Conservation (phyloP, 2,329 filamentous ascomycete species). For the Pseudocercospora vitis region DNA sequence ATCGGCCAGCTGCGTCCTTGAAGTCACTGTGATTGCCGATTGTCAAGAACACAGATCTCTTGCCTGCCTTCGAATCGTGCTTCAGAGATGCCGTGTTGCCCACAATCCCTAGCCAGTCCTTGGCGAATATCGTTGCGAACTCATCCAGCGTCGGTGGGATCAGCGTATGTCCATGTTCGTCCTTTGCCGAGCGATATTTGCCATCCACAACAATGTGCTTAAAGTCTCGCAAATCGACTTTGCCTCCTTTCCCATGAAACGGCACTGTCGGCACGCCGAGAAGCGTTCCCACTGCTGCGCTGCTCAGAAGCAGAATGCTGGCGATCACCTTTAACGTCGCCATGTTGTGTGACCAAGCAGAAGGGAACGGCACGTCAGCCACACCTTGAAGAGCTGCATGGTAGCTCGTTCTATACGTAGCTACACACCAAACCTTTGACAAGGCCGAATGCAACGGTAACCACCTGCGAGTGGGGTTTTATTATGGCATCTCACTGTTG, state of each 20-base stretch:
- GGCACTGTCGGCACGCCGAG: conserved; percentile 23
- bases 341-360: background rate
- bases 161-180: conserved; percentile 51
- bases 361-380: background rate
- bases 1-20: conserved; percentile 48
- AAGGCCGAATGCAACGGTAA: conserved; percentile 3
- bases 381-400: background rate
- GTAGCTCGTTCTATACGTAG: background rate
- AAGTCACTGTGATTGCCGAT: conserved; percentile 45
- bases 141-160: conserved; percentile 53
- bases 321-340: background rate
- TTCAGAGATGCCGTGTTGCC: conserved; percentile 1
- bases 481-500: background rate
- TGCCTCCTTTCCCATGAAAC: conserved; percentile 7
- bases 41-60: conserved; percentile 48
- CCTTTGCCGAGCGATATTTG: conserved; percentile 43
- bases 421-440: background rate
- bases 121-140: conserved; percentile 51
- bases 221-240: conserved; percentile 7
- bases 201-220: conserved; percentile 48
- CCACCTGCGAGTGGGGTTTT: conserved; percentile 4
- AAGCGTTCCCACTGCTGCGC: conserved; percentile 13
- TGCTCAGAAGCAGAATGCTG: background rate
- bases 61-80: conserved; percentile 13
- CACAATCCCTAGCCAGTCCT: conserved; percentile 36